Evolutionary conservation across 176 grass and related monocot species (phyloP).

Genomic region (Oryza australiensis): DNA sequence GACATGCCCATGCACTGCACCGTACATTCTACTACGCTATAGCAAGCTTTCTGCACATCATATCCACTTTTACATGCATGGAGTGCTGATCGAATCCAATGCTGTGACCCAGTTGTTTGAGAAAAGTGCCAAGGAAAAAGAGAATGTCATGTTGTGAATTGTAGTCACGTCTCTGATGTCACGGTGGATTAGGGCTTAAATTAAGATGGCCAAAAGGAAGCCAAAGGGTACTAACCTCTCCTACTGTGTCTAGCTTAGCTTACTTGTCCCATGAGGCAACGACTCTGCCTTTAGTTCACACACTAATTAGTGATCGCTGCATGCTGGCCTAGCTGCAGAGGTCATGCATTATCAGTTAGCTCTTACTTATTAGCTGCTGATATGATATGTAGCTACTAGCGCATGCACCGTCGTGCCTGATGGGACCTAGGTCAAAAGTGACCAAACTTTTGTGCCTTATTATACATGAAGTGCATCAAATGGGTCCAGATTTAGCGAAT

Average conservation of each 20-base stretch:
- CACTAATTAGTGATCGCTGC: no score
- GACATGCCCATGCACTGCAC: background rate
- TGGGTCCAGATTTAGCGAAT: constrained; percentile 58
- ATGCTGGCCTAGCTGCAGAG: constrained; percentile 24
- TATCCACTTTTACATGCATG: constrained; percentile 12
- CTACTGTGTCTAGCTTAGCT: background rate
- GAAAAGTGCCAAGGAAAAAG: constrained; percentile 9
- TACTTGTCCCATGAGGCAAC: constrained; percentile 36
- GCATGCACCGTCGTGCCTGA: constrained; percentile 28
- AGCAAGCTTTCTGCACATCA: constrained; percentile 1
- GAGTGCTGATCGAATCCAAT: constrained; percentile 41
- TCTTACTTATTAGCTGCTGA: no score
- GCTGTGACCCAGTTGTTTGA: constrained; percentile 21
- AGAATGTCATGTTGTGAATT: constrained; percentile 39
- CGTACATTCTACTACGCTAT: background rate
- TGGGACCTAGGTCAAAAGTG: constrained; percentile 57
- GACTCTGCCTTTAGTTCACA: constrained; percentile 17
- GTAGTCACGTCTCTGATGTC: constrained; percentile 48
- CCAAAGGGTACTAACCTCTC: background rate
- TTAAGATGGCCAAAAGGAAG: constrained; percentile 18
- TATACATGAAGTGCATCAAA: constrained; percentile 6
- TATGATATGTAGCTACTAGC: background rate
- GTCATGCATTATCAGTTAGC: background rate
- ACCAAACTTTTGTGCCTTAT: constrained; percentile 28
- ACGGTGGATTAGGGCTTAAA: constrained; percentile 16